These are phyloP conservation scores for Thermothelomyces thermophilus DNA, from an alignment of 2,329 filamentous ascomycete species.

Conservation along the genomic window DNA sequence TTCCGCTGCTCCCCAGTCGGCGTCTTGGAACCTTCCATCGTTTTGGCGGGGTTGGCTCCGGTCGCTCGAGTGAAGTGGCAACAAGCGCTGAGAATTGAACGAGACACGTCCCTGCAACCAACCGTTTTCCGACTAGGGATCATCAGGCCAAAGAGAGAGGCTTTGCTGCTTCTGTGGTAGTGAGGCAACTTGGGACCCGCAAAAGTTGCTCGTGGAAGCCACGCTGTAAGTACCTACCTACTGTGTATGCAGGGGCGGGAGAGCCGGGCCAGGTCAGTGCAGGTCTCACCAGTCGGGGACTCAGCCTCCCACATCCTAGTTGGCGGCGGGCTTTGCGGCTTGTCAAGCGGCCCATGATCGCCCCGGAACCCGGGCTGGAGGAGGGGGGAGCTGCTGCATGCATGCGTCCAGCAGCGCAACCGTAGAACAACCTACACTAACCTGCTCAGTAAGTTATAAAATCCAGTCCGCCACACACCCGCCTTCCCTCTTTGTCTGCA, in stretches of 20 bases:
- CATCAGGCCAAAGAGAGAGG: not conserved
- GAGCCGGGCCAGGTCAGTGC: not conserved
- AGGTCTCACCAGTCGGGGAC: conserved; percentile 6
- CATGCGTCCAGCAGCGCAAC: not conserved
- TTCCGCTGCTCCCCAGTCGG: not conserved
- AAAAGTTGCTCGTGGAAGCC: conserved; percentile 5
- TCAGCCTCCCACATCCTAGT: conserved; percentile 19
- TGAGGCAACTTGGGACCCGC: not conserved
- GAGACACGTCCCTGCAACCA: not conserved
- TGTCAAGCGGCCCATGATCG: conserved; percentile 14
- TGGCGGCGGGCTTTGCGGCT: conserved; percentile 2
- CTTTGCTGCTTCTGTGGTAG: conserved; percentile 2
- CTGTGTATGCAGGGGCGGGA: no score
- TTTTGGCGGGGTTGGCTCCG: not conserved
- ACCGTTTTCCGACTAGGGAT: not conserved
- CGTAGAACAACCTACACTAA: not conserved
- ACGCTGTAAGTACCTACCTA: no score
- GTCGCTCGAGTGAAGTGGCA: conserved; percentile 1
- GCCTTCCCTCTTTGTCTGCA: conserved; percentile 13
- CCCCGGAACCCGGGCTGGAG: conserved; percentile 1
- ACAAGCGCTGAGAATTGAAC: conserved; percentile 2
- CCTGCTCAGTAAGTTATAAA: not conserved
- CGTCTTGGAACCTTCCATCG: not conserved
- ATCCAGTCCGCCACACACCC: conserved; percentile 1
- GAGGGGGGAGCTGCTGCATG: not conserved